Conservation (phyloP, 2,329 filamentous ascomycete species). For the Phialophora chinensis region DNA sequence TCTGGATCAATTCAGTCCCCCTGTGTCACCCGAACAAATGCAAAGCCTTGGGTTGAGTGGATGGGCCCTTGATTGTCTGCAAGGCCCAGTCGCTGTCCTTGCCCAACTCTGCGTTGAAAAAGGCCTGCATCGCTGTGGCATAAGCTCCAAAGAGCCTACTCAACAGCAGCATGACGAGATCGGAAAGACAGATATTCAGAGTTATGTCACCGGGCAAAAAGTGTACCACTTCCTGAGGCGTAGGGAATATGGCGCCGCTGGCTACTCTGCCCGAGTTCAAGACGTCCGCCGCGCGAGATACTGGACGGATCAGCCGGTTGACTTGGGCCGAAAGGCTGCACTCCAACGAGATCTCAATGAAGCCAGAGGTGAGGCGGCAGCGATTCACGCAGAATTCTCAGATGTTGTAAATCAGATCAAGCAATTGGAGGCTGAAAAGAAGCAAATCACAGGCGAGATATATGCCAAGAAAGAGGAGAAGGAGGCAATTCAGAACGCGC, state of each 20-base stretch:
- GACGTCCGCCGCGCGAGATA: conserved; percentile 65
- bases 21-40: conserved; percentile 63
- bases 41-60: conserved; percentile 71
- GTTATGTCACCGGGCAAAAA: conserved; percentile 72
- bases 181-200: conserved; percentile 62
- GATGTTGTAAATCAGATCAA: conserved; percentile 39
- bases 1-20: conserved; percentile 62
- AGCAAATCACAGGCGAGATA: conserved; percentile 21
- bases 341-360: conserved; percentile 59
- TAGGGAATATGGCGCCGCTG: conserved; percentile 77
- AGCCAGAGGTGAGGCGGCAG: conserved; percentile 51
- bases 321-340: conserved; percentile 62
- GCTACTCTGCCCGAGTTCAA: conserved; percentile 71
- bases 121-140: conserved; percentile 70
- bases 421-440: conserved; percentile 41
- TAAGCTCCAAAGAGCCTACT: conserved; percentile 67
- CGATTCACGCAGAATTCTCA: conserved; percentile 38
- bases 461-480: conserved; percentile 46
- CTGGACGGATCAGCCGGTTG: conserved; percentile 81
- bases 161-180: conserved; percentile 73
- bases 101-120: conserved; percentile 84
- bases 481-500: conserved; percentile 67
- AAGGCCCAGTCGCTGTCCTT: conserved; percentile 81
- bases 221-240: conserved; percentile 71
- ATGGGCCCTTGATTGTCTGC: conserved; percentile 78